Evolutionary conservation across 2,329 filamentous ascomycete genomes (phyloP), one percentile per base, ranked within the genome.

Genomic region (Neonectria neomacrospora): DNA sequence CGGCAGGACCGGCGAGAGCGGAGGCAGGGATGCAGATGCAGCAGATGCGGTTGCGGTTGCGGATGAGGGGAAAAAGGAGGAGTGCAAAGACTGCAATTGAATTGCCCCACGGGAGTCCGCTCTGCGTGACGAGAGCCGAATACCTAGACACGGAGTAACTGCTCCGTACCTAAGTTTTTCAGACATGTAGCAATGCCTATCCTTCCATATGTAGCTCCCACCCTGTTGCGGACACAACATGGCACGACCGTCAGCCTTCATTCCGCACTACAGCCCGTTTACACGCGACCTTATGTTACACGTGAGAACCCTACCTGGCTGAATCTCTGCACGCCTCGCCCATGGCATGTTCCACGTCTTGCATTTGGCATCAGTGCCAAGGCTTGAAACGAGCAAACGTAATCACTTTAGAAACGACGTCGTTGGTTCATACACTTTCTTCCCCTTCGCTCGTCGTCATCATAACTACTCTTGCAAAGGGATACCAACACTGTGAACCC

Each of bases 31-130:
- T 32, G 37, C 23, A 30, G 59, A 32, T n/a, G 42, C 50, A 48
- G 42, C 30, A 22, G 47, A 44, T 42, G 34, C 23, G 34, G 58
- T 26, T n/a, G 45, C 45, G 51, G 32, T 16, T 37, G 42, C 30
- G 34, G 58, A 59, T 28, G 54, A 18, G 39, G 64, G 52, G 10
- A 52, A 66, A 48, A 63, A 68, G 53, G 64, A 63, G 5, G 20
- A 50, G 41, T 76, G 75, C 30, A 64, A 76, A 47, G 75, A 76
- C 54, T 76, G 75, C 74, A 69, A 30, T 34, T 18, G 26, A 6
- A 47, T 41, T 18, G 23, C 30, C 30, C 23, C 37, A n/a, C 18
- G 32, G 2, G 8, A 12, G 4, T n/a, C 6, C 14, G 16, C n/a
- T 20, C 37, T 20, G 9, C 3, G 37, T n/a, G 11, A 32, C 11